These are phyloP conservation scores for Hylodesmum podocarpum DNA, from an alignment of 306 rosid genomes.

Conservation along the genomic window DNA sequence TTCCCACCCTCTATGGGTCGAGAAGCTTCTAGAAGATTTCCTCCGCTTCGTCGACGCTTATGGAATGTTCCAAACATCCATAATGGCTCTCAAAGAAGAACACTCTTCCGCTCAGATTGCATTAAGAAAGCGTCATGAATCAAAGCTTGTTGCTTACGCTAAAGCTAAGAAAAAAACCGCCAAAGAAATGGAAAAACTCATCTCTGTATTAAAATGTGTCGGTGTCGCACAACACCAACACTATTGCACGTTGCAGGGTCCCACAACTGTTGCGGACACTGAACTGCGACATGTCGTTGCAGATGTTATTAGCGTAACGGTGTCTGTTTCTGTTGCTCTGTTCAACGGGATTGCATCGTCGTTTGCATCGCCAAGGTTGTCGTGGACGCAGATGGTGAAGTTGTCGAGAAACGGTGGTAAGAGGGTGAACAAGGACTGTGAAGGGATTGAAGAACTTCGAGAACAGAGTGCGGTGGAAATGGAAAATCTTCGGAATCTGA, in stretches of 20 bases:
- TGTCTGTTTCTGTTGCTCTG: conserved; percentile 53
- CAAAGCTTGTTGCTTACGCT: conserved; percentile 39
- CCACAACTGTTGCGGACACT: conserved; percentile 33
- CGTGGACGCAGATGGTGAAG: conserved; percentile 42
- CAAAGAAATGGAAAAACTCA: conserved; percentile 56
- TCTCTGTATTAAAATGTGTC: conserved; percentile 40
- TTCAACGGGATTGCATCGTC: conserved; percentile 58
- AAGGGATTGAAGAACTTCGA: conserved; percentile 51
- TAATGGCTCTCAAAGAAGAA: conserved; percentile 53
- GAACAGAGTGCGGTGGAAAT: conserved; percentile 16
- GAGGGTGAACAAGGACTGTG: conserved; percentile 27
- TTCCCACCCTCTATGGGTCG: conserved; percentile 49
- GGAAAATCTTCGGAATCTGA: conserved; percentile 36
- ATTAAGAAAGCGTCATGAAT: conserved; percentile 54
- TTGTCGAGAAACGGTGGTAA: conserved; percentile 34
- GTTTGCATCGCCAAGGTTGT: conserved; percentile 37
- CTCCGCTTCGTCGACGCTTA: conserved; percentile 69
- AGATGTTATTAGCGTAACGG: conserved; percentile 57
- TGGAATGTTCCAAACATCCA: conserved; percentile 71
- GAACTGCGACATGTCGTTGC: conserved; percentile 50
- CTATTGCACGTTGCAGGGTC: not conserved
- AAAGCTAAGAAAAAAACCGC: conserved; percentile 51
- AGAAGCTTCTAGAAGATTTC: conserved; percentile 70
- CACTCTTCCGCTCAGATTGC: conserved; percentile 76
- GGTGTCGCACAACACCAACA: not conserved